These are phyloP conservation scores for Botrytis tulipae DNA, from an alignment of 2,329 filamentous ascomycete genomes.

Conservation along the genomic window DNA sequence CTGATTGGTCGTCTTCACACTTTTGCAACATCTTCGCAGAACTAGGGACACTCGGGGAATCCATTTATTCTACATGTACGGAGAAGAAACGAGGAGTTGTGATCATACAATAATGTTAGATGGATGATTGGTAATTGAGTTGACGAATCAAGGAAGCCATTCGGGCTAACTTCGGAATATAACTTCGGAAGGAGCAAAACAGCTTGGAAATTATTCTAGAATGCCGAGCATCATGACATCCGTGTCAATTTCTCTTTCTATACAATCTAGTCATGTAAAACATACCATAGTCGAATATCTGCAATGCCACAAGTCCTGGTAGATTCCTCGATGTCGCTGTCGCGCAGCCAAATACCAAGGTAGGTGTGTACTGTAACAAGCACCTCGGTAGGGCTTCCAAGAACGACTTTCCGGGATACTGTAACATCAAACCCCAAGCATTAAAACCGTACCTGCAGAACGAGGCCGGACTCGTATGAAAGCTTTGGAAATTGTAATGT, in stretches of 20 bases:
- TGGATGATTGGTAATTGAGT: background rate
- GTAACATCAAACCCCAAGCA: background rate
- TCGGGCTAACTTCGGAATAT: background rate
- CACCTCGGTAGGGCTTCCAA: background rate
- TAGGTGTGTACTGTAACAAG: background rate
- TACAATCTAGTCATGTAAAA: background rate
- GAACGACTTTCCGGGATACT: background rate
- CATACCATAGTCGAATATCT: background rate
- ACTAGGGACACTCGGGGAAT: background rate
- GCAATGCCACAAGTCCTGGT: background rate
- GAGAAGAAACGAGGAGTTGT: background rate
- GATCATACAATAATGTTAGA: background rate
- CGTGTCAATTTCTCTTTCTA: background rate
- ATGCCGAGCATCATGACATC: background rate
- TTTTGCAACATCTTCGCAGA: background rate
- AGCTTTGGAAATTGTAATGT: background rate
- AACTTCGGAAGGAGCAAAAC: background rate
- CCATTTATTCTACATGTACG: background rate
- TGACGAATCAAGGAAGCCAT: background rate
- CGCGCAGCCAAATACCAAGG: background rate
- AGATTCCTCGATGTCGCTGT: background rate
- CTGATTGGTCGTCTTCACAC: background rate
- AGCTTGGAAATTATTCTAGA: background rate
- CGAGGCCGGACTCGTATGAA: background rate
- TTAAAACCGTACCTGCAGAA: conserved; percentile 13